Percentiles rank a stretch among this genome's conserved stretches.
phyloP scores from a whole-genome alignment of 108 stramenopile species.

The Cyclotella cryptica region DNA sequence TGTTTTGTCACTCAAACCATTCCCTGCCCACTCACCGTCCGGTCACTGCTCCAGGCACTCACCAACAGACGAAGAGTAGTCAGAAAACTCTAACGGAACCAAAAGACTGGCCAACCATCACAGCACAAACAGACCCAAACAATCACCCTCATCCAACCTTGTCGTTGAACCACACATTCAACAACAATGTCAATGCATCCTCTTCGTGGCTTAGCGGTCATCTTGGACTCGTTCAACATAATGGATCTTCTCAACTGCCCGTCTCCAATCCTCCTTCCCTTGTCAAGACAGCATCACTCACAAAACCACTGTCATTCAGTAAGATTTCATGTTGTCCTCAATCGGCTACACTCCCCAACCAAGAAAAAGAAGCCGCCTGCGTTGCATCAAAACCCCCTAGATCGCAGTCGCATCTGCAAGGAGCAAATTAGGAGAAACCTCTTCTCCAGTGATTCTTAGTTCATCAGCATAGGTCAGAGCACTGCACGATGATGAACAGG shows the following conservation, averaged over 20 bases:
- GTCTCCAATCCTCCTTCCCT: conserved; percentile 3
- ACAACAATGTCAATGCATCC: background rate
- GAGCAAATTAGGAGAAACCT: background rate
- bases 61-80: no score
- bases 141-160: no score
- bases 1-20: background rate
- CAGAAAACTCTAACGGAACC: no score
- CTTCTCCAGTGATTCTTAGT: no score
- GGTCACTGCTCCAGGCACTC: no score
- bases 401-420: background rate
- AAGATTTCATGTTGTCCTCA: background rate
- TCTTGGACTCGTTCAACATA: conserved; percentile 11
- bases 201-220: conserved; percentile 15
- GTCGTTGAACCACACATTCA: background rate
- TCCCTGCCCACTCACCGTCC: no score
- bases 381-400: background rate
- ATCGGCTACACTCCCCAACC: no score
- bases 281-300: background rate
- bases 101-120: no score
- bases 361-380: no score
- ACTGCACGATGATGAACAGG: no score
- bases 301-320: background rate
- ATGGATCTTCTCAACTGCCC: background rate
- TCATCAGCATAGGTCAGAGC: no score
- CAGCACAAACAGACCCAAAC: background rate